Evolutionary conservation across 495 filamentous ascomycete species (phyloP).

Genomic region (Tuber calosporum): DNA sequence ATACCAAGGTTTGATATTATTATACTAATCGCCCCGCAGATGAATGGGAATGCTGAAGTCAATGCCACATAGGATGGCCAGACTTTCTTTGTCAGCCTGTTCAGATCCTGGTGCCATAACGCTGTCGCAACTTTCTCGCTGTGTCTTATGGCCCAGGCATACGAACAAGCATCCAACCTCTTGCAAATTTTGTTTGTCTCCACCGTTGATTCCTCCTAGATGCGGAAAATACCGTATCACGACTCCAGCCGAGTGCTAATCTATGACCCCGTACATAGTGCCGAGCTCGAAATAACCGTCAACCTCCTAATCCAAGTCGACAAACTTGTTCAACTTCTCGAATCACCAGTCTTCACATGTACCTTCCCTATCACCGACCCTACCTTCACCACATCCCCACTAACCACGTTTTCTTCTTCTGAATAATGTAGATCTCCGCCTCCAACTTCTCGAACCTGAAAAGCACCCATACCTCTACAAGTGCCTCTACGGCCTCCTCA

Average conservation of each 20-base stretch:
- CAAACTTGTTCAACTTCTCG: conserved; percentile 93
- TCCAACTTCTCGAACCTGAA: conserved; percentile 97
- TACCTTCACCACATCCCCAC: not conserved
- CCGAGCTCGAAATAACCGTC: conserved; percentile 97
- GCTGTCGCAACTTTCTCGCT: conserved; percentile 95
- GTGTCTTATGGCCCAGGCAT: conserved; percentile 92
- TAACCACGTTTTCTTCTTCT: not conserved
- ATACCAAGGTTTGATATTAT: conserved; percentile 57
- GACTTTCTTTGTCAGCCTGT: conserved; percentile 87
- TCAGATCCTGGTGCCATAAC: conserved; percentile 97
- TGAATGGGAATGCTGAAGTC: conserved; percentile 42
- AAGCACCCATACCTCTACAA: conserved; percentile 95
- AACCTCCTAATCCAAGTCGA: conserved; percentile 99
- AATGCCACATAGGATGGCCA: conserved; percentile 60
- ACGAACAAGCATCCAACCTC: conserved; percentile 95
- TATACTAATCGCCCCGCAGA: not conserved
- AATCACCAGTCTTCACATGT: conserved; percentile 93
- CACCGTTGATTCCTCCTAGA: not conserved
- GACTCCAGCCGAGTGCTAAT: conserved; percentile 44
- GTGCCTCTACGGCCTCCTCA: conserved; percentile 92
- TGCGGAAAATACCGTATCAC: not conserved
- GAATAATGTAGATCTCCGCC: conserved; percentile 62
- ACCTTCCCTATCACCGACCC: conserved; percentile 46
- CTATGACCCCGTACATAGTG: conserved; percentile 49
- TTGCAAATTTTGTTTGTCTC: conserved; percentile 81